Base-by-base conservation (phyloP, 2,329 filamentous ascomycete genomes). In the Cytospora mali region DNA sequence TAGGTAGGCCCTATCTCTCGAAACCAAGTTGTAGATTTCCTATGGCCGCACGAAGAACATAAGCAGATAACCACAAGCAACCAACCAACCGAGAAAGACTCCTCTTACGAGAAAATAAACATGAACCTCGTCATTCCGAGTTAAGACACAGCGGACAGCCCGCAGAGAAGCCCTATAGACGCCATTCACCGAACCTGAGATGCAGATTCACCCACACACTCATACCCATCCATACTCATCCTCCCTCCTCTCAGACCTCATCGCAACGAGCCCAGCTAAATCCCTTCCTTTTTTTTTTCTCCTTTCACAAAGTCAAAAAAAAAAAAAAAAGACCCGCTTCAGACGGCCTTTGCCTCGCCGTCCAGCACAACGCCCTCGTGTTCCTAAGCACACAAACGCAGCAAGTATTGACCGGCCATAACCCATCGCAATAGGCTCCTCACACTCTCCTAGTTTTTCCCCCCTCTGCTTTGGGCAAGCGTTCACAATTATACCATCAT, bases 401-500 rank as follows among this genome's bases (percentile, higher is more conserved):
- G 42, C n/a, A 46, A 21, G 42, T 46, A 9, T 4, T 13, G 21
- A 23, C 42, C 23, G 42, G 42, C n/a, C n/a, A 21, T 39, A n/a
- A 18, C 16, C n/a, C 42, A 11, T 46, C n/a, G 42, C 10, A 21
- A 10, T n/a, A 23, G 13, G 42, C 4, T 23, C 42, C 1, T 21
- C n/a, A 10, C n/a, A 46, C n/a, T 6, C 35, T 39, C 14, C 14
- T 6, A 46, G 18, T 10, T 23, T 11, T 23, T n/a, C 2, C n/a
- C n/a, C n/a, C n/a, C n/a, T 6, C 7, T 23, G 7, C n/a, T 11
- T 9, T 10, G n/a, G 10, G 23, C n/a, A 21, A 2, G 6, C 42
- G n/a, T 46, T 18, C 42, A 46, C 33, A 62, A 69, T 80, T 82
- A 96, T 73, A 98, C 93, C 78, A 98, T 97, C 94, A 98, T 97